Base-by-base conservation (phyloP, 1,139 yeast genomes). In the Scheffersomyces insectosa region DNA sequence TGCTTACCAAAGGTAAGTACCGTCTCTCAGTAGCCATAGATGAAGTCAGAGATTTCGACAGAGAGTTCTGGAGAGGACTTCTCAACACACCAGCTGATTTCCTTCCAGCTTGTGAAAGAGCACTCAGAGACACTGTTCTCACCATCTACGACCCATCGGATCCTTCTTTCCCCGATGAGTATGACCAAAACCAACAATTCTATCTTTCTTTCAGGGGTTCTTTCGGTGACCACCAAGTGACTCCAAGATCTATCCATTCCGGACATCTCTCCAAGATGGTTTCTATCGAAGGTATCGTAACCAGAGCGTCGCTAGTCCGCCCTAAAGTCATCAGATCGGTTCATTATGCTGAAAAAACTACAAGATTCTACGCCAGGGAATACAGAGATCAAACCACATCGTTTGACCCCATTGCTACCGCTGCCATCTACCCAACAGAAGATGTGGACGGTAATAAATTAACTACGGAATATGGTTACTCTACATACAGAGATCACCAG, bases 401-500 rank as follows among this genome's bases (percentile, higher is more conserved):
- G 15, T 85, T 90, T 60, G 90, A 88, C 51, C 95, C 96, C 2
- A 78, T 85, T 56, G 76, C 88, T 4, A 84, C 96, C 0, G 83
- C 96, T 1, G 91, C 96, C 0, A 84, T 88, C 5, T 95, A 90
- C 60, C 99, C 99, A 10, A 88, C 96, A 0, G 96, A 88, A 57
- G 99, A 95, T 62, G 78, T 87, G 29, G 93, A 89, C 42, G 97
- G 97, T 11, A 85, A 91, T 65, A 88, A 89, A 53, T 70, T 93
- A 50, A 76, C 81, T 29, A 91, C 97, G 0, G 99, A 93, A 62
- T 93, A 88, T 60, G 99, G 99, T 3, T 88, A 85, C 61, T 86
- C 95, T 15, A 89, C 96, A 15, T 93, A 89, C 63, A 79, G 93
- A 55, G 99, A 93, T 66, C 97, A 93, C 61, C 99, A 93, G 67